Evolutionary conservation across 164 flowering plant species (phyloP).

Genomic region (Liquidambar formosana): DNA sequence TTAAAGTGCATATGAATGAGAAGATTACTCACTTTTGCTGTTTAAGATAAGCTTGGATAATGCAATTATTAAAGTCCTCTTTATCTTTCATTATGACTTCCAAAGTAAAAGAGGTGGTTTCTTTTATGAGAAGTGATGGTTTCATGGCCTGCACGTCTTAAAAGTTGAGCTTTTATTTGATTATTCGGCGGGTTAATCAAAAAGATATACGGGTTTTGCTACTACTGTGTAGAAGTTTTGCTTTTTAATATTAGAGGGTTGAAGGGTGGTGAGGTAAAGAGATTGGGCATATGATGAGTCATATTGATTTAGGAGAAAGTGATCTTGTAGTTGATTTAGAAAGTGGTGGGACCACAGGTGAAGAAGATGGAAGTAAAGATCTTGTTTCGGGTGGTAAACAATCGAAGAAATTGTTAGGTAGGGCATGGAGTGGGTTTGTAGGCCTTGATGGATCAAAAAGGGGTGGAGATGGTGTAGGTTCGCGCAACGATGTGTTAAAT

Average conservation of each 20-base stretch:
- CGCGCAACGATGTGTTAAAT: conserved; percentile 14
- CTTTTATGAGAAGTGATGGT: not conserved
- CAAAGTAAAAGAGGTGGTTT: not conserved
- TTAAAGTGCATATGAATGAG: not conserved
- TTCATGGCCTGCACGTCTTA: not conserved
- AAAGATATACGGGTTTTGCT: no score
- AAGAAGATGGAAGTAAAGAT: conserved; percentile 29
- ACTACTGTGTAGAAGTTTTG: not conserved
- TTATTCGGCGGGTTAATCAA: no score
- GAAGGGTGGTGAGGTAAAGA: not conserved
- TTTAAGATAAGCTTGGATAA: not conserved
- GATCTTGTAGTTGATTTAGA: conserved; percentile 53
- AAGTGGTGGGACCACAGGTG: conserved; percentile 35
- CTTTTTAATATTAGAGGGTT: not conserved
- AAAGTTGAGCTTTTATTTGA: not conserved
- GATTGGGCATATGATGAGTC: conserved; percentile 33
- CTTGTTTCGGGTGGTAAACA: not conserved
- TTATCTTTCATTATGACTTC: not conserved
- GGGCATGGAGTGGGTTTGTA: not conserved
- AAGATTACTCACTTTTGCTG: not conserved
- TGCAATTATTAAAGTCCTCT: not conserved
- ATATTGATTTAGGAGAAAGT: conserved; percentile 22
- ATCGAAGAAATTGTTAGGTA: not conserved
- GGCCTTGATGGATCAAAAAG: conserved; percentile 10
- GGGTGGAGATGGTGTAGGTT: conserved; percentile 28